Evolutionary conservation across 2,329 filamentous ascomycete species (phyloP), one percentile per base, ranked within the genome.

Genomic region (Aplosporella prunicola): DNA sequence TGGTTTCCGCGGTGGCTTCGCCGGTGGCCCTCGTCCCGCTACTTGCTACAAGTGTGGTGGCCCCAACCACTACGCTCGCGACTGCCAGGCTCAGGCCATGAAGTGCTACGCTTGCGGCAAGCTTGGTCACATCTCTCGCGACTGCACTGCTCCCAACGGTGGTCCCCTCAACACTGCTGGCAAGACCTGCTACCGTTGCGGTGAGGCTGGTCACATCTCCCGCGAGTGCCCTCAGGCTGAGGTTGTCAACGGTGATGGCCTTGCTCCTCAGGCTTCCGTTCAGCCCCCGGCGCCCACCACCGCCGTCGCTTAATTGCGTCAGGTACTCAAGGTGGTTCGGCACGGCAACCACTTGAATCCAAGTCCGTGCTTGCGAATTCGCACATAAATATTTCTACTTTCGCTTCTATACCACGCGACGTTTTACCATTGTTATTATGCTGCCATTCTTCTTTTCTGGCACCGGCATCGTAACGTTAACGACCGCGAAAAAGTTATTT

Each of bases 141-240:
- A 98, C 66, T 98, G 91, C 73, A 94, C 88, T 31, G 86, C 89
- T 44, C 89, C 91, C 47, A 96, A 96, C 62, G 91, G 91, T 40
- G 91, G 91, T 16, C 87, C 89, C 31, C 73, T 96, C 49, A 95
- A 91, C 75, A 93, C 86, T 47, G 86, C 85, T 45, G 89, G 89
- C 58, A 98, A 96, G 78, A 94, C 88, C 47, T 98, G 91, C 77
- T 98, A 98, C 71, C 82, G 88, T 63, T 98, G 91, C 60, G 86
- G 89, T 48, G 84, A 95, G 69, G 78, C 87, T 41, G 91, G 91
- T 36, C 89, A 96, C 66, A 96, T 96, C 64, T 93, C 86, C 42
- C 82, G 89, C 46, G 89, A 96, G 52, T 95, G 91, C 71, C 82
- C 87, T 63, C 87, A 76, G 79, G 81, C 76, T 49, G 71, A 72